Base-by-base conservation (phyloP, 106 monocot genomes). In the Triglochin maritima region DNA sequence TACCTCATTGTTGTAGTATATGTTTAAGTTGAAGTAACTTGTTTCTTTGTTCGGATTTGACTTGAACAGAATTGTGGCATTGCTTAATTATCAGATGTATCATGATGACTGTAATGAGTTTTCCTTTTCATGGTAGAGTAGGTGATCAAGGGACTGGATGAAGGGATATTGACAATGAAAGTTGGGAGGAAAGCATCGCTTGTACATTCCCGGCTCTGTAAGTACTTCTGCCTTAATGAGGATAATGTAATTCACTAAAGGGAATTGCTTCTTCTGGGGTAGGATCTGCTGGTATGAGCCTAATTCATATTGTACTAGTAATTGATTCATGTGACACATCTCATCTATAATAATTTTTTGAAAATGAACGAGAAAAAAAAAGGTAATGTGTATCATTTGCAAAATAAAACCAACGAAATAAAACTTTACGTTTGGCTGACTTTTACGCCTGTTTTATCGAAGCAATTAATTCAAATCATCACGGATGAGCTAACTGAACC, bases 131-230 rank as follows among this genome's bases (percentile, higher is more conserved):
- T 43, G 29, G n/a, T 55, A 50, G 54, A 58, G 59, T 57, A 95
- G 95, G 96, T 96, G 75, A 86, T 96, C 6, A 87, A 91, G 74
- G 96, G 96, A 15, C 96, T 96, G 63, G 96, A 96, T 75, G 90
- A 91, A 84, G 96, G 96, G 43, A 81, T 96, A 45, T 78, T 96
- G 69, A 80, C 71, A 66, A 96, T 96, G 96, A 96, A 86, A 77
- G 74, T 86, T 62, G 96, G 96, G 90, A 57, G 96, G 96, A 60
- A 85, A 79, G 65, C 83, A 88, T 5, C 79, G 96, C 16, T 62
- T 96, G 0, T 96, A 84, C 54, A 87, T 96, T 76, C 96, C 96
- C 49, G 96, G 96, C 12, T 49, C 87, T 6, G 96, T 96, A 80
- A 85, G 90, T 83, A 42, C 44, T 4, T 59, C 29, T 29, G 29